Base-by-base conservation (phyloP, 2,329 filamentous ascomycete genomes). In the Arthrinium puccinioides region DNA sequence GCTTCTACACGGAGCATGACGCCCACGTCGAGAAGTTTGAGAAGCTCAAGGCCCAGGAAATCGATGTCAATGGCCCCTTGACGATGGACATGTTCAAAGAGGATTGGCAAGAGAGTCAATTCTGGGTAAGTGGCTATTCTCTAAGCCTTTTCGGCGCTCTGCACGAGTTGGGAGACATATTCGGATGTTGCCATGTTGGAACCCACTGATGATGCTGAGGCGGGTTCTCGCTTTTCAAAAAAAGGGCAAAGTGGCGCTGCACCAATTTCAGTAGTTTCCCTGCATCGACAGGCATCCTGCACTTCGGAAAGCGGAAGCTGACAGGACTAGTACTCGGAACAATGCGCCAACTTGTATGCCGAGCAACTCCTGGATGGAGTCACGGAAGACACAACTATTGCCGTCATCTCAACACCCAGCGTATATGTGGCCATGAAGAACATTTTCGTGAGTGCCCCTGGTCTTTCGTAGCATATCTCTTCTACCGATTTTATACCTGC, bases 61-160 rank as follows among this genome's bases (percentile, higher is more conserved):
- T 84, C 52, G 63, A 72, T 32, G 66, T 71, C 11, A 67, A 69
- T 43, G 33, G 60, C 60, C 55, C 57, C 26, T 44, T 74, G 38
- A 67, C 63, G 13, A 90, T 90, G 75, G 76, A 84, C 21, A 66
- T 73, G 2, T 92, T 90, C 51, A 69, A 70, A 2, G 86, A 90
- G 60, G 82, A 90, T 58, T 92, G 86, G 86, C 86, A 89, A 53
- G 75, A 82, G 52, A 83, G 76, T 44, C 85, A 90, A 60, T 92
- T 92, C 53, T 92, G 86, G 85, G 80, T 85, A 66, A 26, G 68
- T 54, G 16, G 6, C 24, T 13, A 10, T 8, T 37, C n/a, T 40
- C 14, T 19, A 8, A 14, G 21, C 23, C 10, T 26, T 34, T 15
- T 23, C 6, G 27, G n/a, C 13, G 15, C 13, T 21, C 11, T 9